phyloP scores from a whole-genome alignment of 1,139 yeast genomes.

The Debaryomyces nepalensis region DNA sequence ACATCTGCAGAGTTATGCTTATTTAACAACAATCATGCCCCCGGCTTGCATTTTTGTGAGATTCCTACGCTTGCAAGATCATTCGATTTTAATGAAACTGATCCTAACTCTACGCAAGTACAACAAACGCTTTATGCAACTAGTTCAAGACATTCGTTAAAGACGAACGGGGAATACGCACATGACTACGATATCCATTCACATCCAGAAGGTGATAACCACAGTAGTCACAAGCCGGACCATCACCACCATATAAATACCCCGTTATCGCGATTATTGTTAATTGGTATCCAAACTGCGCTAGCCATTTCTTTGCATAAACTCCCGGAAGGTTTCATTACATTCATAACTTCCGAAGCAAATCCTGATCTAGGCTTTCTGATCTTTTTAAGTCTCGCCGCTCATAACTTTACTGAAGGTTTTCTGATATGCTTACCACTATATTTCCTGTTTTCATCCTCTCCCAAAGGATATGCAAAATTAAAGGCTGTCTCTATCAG shows the following conservation, averaged over 20 bases:
- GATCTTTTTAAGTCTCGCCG: slow-evolving; percentile 79
- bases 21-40: slow-evolving; percentile 17
- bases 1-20: slow-evolving; percentile 48
- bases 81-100: slow-evolving; percentile 4
- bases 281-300: slow-evolving; percentile 90
- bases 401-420: slow-evolving; percentile 95
- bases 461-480: slow-evolving; percentile 42
- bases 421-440: slow-evolving; percentile 92
- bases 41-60: slow-evolving; percentile 43
- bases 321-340: slow-evolving; percentile 92
- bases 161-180: slow-evolving; percentile 15
- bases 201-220: slow-evolving; percentile 15
- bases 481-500: slow-evolving; percentile 67
- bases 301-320: slow-evolving; percentile 88
- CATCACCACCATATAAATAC: slow-evolving; percentile 86
- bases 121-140: not conserved
- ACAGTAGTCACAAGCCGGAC: slow-evolving; percentile 31
- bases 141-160: not conserved
- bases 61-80: slow-evolving; percentile 28
- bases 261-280: slow-evolving; percentile 72
- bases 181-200: slow-evolving; percentile 13
- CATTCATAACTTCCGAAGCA: slow-evolving; percentile 78
- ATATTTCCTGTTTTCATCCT: slow-evolving; percentile 60
- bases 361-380: slow-evolving; percentile 74
- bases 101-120: not conserved